Conservation (phyloP, 2,329 filamentous ascomycete genomes). For the Aspergillus fumigatiaffinis region DNA sequence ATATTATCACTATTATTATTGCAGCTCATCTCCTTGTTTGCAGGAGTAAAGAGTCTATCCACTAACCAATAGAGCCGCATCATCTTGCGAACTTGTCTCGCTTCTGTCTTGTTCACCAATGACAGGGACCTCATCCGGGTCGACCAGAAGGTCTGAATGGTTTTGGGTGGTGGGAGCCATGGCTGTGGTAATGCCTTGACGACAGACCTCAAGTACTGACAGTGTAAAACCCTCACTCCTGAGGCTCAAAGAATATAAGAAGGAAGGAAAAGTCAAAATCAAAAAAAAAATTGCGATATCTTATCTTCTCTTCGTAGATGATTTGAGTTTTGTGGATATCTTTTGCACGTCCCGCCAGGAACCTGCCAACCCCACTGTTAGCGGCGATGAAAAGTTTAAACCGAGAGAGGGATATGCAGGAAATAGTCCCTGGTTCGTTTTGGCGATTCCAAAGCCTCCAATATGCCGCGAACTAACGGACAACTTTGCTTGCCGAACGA, state of each 20-base stretch:
- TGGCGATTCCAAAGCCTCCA: neutral
- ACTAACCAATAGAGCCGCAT: conserved; percentile 37
- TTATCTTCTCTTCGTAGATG: neutral
- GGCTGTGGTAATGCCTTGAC: neutral
- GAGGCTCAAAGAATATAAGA: neutral
- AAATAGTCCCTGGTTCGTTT: conserved; percentile 5
- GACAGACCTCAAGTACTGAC: neutral
- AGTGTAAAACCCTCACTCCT: neutral
- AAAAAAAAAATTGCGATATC: neutral
- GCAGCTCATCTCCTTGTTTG: neutral
- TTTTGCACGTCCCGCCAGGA: conserved; percentile 5
- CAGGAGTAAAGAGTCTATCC: neutral
- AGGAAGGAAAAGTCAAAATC: neutral
- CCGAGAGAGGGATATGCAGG: conserved; percentile 2
- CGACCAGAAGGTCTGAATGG: conserved; percentile 19
- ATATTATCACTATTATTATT: neutral
- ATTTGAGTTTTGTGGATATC: conserved; percentile 11
- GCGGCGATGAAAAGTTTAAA: neutral
- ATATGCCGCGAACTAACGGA: neutral
- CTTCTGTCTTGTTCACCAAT: conserved; percentile 24
- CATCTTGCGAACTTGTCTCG: conserved; percentile 27
- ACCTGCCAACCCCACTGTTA: conserved; percentile 13
- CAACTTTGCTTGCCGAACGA: neutral
- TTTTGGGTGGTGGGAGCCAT: conserved; percentile 15
- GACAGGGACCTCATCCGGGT: conserved; percentile 17